Base-by-base conservation (phyloP, 139 green algal species). In the Closterium sp. region DNA sequence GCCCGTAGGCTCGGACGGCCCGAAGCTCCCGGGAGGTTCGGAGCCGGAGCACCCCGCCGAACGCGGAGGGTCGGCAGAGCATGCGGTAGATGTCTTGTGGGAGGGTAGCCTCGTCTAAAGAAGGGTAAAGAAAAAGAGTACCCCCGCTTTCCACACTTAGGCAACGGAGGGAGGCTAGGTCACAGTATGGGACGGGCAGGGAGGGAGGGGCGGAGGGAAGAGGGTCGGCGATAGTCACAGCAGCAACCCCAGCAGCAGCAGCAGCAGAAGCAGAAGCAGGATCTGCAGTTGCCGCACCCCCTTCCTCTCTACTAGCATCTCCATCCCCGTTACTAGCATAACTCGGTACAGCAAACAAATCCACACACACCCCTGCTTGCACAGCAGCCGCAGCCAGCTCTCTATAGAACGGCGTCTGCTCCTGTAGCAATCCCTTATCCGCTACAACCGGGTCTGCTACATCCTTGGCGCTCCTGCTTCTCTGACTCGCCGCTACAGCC, bases 41-140 rank as follows among this genome's bases (percentile, higher is more conserved):
- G 85, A 99, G 89, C 17, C 97, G 94, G 94, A 99, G 90, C 90
- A 98, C 86, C 84, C 96, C 97, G 22, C 88, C 91, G 30, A 95
- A 91, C 27, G 96, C 97, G 87, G 93, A 91, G 0, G 95, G 93
- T 11, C 94, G 89, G 17, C 87, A 92, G 19, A 99, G 91, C 50
- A 97, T 95, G 91, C 97, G 96, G 92, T 98, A 98, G 9, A 98
- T 93, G 89, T 98, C 97, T 97, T 98, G 97, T 79, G 92, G 62
- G 4, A 92, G 91, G 30, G 92, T 95, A 19, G 94, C 91, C 21
- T 97, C 96, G 87, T 97, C 95, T 24, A 90, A 88, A 0, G 87
- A 93, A 19, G 94, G 90, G 95, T 99, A 99, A 38, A 98, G 95
- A 89, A 95, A 96, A 79, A 99, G 32, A 9, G 32, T 92, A 11